Conservation (phyloP, 805 yeast species). For the Lachancea thermotolerans region DNA sequence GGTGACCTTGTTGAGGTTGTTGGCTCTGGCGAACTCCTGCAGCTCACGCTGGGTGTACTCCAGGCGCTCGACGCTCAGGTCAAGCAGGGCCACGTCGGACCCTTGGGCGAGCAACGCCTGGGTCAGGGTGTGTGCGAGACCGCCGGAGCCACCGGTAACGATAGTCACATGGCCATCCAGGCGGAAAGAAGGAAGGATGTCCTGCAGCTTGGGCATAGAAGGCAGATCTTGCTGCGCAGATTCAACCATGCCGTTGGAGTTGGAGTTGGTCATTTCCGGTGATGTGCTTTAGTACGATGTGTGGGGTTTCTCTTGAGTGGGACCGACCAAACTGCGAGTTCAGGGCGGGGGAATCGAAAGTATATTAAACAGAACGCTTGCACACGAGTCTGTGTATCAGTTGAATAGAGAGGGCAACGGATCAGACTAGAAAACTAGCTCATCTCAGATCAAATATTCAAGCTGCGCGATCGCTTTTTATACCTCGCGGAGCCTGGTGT, state of each 20-base stretch:
- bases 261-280: conserved; percentile 1
- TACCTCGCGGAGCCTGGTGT: background rate
- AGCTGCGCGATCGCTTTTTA: background rate
- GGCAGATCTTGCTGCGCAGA: conserved; percentile 21
- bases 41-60: conserved; percentile 47
- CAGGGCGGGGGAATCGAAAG: no score
- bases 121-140: conserved; percentile 57
- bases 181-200: conserved; percentile 57
- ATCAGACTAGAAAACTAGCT: background rate
- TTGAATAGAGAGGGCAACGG: no score
- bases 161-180: conserved; percentile 65
- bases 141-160: conserved; percentile 80
- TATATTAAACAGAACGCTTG: no score
- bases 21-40: conserved; percentile 40
- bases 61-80: conserved; percentile 56
- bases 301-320: no score
- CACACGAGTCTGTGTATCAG: no score
- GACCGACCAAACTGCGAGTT: no score
- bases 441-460: background rate
- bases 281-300: no score
- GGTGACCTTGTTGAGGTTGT: conserved; percentile 26
- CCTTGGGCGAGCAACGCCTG: conserved; percentile 70
- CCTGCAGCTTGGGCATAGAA: conserved; percentile 26
- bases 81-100: conserved; percentile 67
- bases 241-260: conserved; percentile 12